Conservation (phyloP, 768 basidiomycete genomes). For the Boletellus emodensis region DNA sequence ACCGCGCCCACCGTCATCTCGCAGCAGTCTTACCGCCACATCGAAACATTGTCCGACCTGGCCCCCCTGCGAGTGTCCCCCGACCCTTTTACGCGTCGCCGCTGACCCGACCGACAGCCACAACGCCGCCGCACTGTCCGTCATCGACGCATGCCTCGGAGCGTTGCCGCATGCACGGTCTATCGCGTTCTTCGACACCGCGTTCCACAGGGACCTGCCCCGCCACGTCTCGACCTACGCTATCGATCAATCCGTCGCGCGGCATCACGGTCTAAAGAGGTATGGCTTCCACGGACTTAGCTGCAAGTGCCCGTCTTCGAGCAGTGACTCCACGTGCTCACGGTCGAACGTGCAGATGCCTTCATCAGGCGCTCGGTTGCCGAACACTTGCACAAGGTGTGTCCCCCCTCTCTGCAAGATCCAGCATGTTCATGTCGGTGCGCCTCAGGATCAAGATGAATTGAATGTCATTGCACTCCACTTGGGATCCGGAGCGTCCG, state of each 20-base stretch:
- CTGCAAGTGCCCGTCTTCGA: constrained; percentile 36
- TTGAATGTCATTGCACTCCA: constrained; percentile 81
- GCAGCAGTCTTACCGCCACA: constrained; percentile 64
- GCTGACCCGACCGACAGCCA: constrained; percentile 38
- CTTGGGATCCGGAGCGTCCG: constrained; percentile 87
- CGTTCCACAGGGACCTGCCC: constrained; percentile 78
- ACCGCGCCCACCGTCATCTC: constrained; percentile 66
- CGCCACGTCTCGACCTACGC: constrained; percentile 75
- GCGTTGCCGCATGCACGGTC: constrained; percentile 65
- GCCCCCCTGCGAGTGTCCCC: constrained; percentile 64
- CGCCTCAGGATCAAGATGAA: constrained; percentile 37
- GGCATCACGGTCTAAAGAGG: constrained; percentile 68
- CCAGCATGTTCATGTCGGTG: neutral
- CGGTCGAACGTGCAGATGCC: constrained; percentile 39
- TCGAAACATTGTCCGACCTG: constrained; percentile 70
- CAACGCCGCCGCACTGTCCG: constrained; percentile 57
- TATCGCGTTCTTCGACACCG: constrained; percentile 85
- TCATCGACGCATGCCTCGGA: constrained; percentile 57
- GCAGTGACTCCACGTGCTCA: neutral
- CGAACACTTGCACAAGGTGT: constrained; percentile 51
- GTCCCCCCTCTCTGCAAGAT: neutral
- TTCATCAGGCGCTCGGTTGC: constrained; percentile 68
- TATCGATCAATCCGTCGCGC: constrained; percentile 59
- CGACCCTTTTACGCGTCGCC: neutral
- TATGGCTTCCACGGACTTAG: constrained; percentile 92